Evolutionary conservation across 2,329 filamentous ascomycete species (phyloP), one percentile per base, ranked within the genome.

Genomic region (Fusarium piperis): DNA sequence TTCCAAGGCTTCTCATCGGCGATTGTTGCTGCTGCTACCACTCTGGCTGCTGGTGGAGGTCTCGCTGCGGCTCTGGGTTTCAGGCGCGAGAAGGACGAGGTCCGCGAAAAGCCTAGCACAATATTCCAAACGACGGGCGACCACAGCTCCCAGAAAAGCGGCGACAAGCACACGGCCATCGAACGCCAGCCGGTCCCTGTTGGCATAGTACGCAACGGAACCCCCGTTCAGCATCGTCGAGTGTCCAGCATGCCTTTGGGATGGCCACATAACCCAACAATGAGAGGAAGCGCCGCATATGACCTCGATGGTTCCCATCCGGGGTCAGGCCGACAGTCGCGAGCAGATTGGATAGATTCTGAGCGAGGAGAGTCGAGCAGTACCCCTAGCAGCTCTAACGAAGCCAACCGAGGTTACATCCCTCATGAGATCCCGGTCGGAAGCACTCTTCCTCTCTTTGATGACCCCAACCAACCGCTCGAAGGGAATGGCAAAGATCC

Each of bases 171-270:
- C 15, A 30, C 64, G 15, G 52, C 63, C 15, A 51, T 68, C 23
- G 53, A 67, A 20, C 53, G 56, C 9, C 56, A 73, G 4, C 52
- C 72, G 0, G 59, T 78, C 8, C 57, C 59, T 10, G 59, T 75
- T n/a, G 75, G 70, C 4, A 68, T 64, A 7, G 59, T 75, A 10
- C 72, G 74, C 20, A 72, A 65, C n/a, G 62, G 71, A 44, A 73
- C 61, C n/a, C 51, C 44, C 8, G 65, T 53, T 10, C 63, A 74
- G 3, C 72, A 75, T 15, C 77, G 75, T 44, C 78, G 79, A 41
- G 38, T 73, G 13, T 81, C 80, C 10, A 81, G 74, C 33, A 82
- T 82, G 81, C 80, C 81, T 1, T 69, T 78, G 9, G 81, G 81
- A 18, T 83, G 81, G 81, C 79, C 80, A 18, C 76, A 79, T 35